Base-by-base conservation (phyloP, 108 stramenopile species). In the Mediolabrus comicus region DNA sequence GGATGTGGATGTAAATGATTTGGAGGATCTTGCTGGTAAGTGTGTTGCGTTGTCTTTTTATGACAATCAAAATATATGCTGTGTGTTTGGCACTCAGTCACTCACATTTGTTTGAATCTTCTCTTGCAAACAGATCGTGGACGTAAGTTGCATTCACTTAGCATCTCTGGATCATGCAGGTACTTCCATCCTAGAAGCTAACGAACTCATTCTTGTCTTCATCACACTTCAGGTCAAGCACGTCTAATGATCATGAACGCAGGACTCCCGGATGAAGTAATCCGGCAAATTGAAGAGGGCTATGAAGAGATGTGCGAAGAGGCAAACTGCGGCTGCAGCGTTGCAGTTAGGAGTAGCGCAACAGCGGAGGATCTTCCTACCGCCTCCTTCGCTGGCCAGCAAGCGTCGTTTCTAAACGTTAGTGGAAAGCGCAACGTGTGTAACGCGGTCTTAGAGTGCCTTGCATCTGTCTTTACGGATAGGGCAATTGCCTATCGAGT, bases 321-420 rank as follows among this genome's bases (percentile, higher is more conserved):
- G 19, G 46, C 46, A 6, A 24, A 31, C 26, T 31, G 57, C 19
- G 65, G 41, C 30, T 59, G 57, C 46, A 56, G 66, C 17, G 78
- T 83, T 51, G 82, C 82, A 14, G 78, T 83, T 10, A 32, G 82
- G 39, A 71, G 69, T 17, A 75, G 74, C 32, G 77, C 74, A n/a
- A 79, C 82, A 5, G 82, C 82, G 0, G 82, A 83, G 62, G 82
- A 83, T 62, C 58, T 83, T 13, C 78, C 77, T 7, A 65, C 66
- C 2, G 78, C 78, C 22, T 71, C 69, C 5, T 83, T 79, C 67
- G 82, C 82, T 43, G 82, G 78, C 1, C 78, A 79, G 32, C 73
- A 79, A 30, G 78, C 74, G 25, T 71, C 77, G 16, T 83, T 67
- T 46, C 31, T 83, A 11, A 77, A 83, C 41, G 70, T 75, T 22